Base-by-base conservation (phyloP, 805 yeast genomes). In the Zygosaccharomyces gambellarensis region DNA sequence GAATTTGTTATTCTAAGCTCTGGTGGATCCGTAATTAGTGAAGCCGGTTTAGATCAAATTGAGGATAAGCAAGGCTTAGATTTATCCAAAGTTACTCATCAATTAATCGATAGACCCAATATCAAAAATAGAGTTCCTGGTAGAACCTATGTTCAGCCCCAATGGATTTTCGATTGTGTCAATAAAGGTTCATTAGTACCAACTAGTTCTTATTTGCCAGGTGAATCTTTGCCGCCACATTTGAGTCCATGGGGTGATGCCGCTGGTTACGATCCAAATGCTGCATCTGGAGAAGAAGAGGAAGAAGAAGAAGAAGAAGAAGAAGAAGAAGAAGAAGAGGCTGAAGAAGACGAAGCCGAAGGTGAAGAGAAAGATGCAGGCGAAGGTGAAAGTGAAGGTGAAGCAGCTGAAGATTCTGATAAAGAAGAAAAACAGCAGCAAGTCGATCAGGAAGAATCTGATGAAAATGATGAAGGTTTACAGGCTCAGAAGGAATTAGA, bases 181-280 rank as follows among this genome's bases (percentile, higher is more conserved):
- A 94, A 94, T 73, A 85, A 85, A 70, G 79, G 81, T 44, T 75
- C 79, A 51, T 75, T 94, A 52, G 74, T 86, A 51, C 81, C 94
- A 17, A 96, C 88, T 21, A 82, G 84, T 48, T 77, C 76, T 48
- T 94, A 94, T 65, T 86, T 95, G 39, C 96, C 97, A 4, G 99
- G 99, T 49, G 97, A 92, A 71, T 74, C 88, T 4, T 76, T 94
- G 56, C 99, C 99, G 40, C 97, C 99, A 32, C 99, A 94, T 70
- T 75, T 94, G 62, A 87, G 96, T 46, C 99, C 99, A 74, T 94
- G 99, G 98, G 98, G 98, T 59, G 99, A 94, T 72, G 79, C 90
- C 43, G 89, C 85, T 60, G 85, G 83, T 47, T 94, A 94, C 71
- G 82, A 92, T 69, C 98, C 99, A 61, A 82, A 77, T 49, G 85